Evolutionary conservation across 495 filamentous ascomycete species (phyloP).

Genomic region (Amphirosellinia nigrospora): DNA sequence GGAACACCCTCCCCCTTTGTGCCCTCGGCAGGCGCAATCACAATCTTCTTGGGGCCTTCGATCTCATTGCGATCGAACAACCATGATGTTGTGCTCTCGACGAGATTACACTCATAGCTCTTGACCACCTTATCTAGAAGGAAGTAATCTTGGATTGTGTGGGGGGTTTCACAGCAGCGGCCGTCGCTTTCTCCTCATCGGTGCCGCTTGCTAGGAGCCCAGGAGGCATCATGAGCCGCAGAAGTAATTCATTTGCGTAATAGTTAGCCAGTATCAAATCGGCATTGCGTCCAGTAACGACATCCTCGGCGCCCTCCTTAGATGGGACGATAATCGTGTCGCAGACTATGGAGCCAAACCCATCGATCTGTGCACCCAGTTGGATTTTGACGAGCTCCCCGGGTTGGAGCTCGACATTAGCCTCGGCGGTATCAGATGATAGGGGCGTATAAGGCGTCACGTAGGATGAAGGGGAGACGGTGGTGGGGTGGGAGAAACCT

Average conservation of each 20-base stretch:
- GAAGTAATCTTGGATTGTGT: conserved; percentile 84
- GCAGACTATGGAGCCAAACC: conserved; percentile 94
- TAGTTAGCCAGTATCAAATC: conserved; percentile 90
- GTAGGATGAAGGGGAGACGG: conserved; percentile 90
- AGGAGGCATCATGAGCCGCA: conserved; percentile 88
- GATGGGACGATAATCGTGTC: conserved; percentile 79
- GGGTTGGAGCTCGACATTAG: conserved; percentile 74
- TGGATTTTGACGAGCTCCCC: conserved; percentile 94
- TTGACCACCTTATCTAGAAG: conserved; percentile 91
- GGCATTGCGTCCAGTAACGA: conserved; percentile 73
- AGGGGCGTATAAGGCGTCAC: conserved; percentile 97
- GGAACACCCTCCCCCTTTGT: conserved; percentile 90
- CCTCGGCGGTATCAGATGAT: conserved; percentile 82
- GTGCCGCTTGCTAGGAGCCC: conserved; percentile 81
- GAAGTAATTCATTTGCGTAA: conserved; percentile 93
- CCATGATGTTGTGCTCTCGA: conserved; percentile 98
- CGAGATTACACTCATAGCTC: conserved; percentile 87
- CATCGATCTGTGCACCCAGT: conserved; percentile 96
- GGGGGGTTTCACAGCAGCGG: conserved; percentile 76
- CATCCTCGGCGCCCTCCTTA: conserved; percentile 61
- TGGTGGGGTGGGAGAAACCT: conserved; percentile 94
- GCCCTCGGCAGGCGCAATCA: conserved; percentile 81
- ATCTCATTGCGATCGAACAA: conserved; percentile 95
- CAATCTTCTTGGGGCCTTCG: conserved; percentile 97
- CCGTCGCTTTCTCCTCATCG: conserved; percentile 94